phyloP scores from a whole-genome alignment of 371 early-diverging fungal species.

The Blakeslea trispora region DNA sequence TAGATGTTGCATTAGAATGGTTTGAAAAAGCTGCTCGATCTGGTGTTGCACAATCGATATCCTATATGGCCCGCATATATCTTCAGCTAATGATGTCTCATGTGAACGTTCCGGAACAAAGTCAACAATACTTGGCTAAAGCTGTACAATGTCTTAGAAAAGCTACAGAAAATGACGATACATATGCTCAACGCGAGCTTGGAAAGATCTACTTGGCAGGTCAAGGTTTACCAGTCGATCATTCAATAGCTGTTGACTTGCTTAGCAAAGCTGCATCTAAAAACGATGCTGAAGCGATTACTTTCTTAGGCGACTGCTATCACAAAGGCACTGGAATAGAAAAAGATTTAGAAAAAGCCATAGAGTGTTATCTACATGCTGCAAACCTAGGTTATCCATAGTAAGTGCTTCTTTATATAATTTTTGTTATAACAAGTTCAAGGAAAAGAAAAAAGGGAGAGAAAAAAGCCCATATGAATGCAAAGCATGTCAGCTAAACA shows the following conservation, averaged over 20 bases:
- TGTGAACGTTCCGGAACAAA: slow-evolving; percentile 3
- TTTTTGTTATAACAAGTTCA: too few species aligned
- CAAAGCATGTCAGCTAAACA: too few species aligned
- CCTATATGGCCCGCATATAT: slow-evolving; percentile 45
- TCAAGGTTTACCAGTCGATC: slow-evolving; percentile 51
- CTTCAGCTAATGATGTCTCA: slow-evolving; percentile 23
- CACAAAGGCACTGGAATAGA: slow-evolving; percentile 52
- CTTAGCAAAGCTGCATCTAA: slow-evolving; percentile 78
- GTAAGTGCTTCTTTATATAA: slow-evolving; percentile 29
- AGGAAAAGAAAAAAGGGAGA: too few species aligned
- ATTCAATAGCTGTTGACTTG: slow-evolving; percentile 77
- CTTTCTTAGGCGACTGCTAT: slow-evolving; percentile 61
- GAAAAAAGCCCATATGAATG: neutral
- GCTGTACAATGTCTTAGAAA: slow-evolving; percentile 47
- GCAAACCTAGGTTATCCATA: slow-evolving; percentile 38
- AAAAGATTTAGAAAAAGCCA: slow-evolving; percentile 63
- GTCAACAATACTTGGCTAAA: slow-evolving; percentile 32
- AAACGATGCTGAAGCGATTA: slow-evolving; percentile 78
- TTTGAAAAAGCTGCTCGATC: slow-evolving; percentile 49
- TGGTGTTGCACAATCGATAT: slow-evolving; percentile 44
- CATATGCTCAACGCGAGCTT: slow-evolving; percentile 77
- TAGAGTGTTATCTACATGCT: slow-evolving; percentile 41
- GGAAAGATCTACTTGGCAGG: slow-evolving; percentile 85
- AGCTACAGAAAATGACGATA: slow-evolving; percentile 49
- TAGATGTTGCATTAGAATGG: slow-evolving; percentile 42